phyloP scores from a whole-genome alignment of 371 early-diverging fungal genomes.

The Lichtheimia ramosa region DNA sequence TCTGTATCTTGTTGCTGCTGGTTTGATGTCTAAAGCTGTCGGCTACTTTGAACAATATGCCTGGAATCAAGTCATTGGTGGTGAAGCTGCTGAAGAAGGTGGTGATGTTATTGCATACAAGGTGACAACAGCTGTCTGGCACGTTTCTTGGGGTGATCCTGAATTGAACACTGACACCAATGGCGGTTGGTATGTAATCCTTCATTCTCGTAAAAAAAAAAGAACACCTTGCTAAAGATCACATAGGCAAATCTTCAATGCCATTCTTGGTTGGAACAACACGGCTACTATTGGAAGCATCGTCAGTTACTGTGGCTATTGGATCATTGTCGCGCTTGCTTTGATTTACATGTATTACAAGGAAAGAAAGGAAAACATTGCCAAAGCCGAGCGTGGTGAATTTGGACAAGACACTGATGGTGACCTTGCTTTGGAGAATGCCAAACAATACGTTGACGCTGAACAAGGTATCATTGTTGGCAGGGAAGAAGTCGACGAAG shows the following conservation, averaged over 20 bases:
- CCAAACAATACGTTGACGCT: conserved; percentile 9
- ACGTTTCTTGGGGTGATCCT: conserved; percentile 38
- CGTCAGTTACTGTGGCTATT: conserved; percentile 75
- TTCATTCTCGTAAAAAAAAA: neutral
- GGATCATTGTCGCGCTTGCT: conserved; percentile 57
- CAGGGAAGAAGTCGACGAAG: neutral
- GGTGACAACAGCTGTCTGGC: conserved; percentile 40
- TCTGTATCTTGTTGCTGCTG: conserved; percentile 79
- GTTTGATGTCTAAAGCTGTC: conserved; percentile 62
- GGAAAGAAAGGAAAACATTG: conserved; percentile 29
- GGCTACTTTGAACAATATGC: conserved; percentile 59
- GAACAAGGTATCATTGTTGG: conserved; percentile 2
- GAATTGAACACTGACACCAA: conserved; percentile 1
- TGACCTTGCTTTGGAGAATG: conserved; percentile 9
- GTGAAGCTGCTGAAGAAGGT: conserved; percentile 44
- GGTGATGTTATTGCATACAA: conserved; percentile 35
- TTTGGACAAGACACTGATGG: conserved; percentile 1
- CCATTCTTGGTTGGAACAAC: conserved; percentile 80
- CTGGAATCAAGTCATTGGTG: conserved; percentile 57
- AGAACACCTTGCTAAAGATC: no score
- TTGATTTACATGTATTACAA: conserved; percentile 51
- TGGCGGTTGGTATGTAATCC: conserved; percentile 26
- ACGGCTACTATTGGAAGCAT: conserved; percentile 73
- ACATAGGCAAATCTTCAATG: conserved; percentile 55
- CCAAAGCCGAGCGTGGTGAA: conserved; percentile 23